Base-by-base conservation (phyloP, 805 yeast species). In the Limtongozyma cylindracea region DNA sequence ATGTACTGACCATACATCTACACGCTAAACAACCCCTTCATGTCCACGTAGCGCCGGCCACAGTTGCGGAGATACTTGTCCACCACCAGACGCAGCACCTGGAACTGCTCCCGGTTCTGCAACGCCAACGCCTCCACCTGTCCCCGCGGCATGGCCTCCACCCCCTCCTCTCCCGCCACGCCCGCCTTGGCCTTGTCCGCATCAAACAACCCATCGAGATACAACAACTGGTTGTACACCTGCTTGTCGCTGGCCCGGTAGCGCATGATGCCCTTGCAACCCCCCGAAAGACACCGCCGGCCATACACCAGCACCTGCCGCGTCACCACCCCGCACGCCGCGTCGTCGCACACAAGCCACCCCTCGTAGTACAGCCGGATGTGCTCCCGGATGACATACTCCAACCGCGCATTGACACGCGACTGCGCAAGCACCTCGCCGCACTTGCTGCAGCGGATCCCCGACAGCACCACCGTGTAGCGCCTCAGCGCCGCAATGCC, bases 301-400 rank as follows among this genome's bases (percentile, higher is more conserved):
- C 96, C 96, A 36, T 76, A 78, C 4, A 82, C 94, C 11, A 82
- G 65, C 12, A 88, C 58, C 37, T 82, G 92, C 29, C 93, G 56
- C 0, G 95, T 82, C 10, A 55, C 54, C 23, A 62, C 52, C 2
- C 73, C 76, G 47, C 96, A 84, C 2, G 88, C 59, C 5, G 65
- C 39, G 34, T 88, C 95, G 40, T 74, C 91, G 48, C 99, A 88
- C 0, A 43, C 46, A 20, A 80, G 47, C 77, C 88, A 66, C 4
- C 82, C 84, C n/a, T 74, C 67, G 40, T 88, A 88, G 41, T 82
- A 88, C 16, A 54, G 38, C 1, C 80, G 56, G 22, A 84, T 66
- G 30, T 67, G 73, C 4, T 51, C 43, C 25, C 95, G 54, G 13
- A 84, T 59, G 21, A 62, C 49, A n/a, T 49, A 39, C 39, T 82